phyloP scores from a whole-genome alignment of 2,329 filamentous ascomycete species.

The Dothistroma pini region DNA sequence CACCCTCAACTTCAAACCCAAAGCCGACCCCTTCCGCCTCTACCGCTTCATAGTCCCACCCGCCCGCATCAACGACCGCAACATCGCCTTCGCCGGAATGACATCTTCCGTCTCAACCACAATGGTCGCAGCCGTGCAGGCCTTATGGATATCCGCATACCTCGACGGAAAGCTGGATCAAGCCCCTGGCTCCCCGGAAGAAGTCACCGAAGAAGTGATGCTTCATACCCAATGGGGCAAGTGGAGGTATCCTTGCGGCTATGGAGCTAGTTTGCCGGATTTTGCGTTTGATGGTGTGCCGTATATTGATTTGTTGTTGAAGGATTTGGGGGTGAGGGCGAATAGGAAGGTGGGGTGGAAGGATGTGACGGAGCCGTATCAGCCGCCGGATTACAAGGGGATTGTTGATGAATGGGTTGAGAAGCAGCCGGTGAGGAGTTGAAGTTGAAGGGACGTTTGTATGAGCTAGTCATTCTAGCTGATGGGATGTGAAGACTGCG shows the following conservation, averaged over 20 bases:
- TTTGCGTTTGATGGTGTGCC: constrained; percentile 74
- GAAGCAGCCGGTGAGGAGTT: constrained; percentile 11
- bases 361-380: constrained; percentile 57
- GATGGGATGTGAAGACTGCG: background rate
- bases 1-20: constrained; percentile 24
- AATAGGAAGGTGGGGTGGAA: constrained; percentile 52
- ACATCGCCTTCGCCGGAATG: constrained; percentile 42
- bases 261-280: constrained; percentile 60
- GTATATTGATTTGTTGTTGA: constrained; percentile 66
- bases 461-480: background rate
- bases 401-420: constrained; percentile 53
- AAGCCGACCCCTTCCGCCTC: constrained; percentile 34
- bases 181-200: constrained; percentile 32
- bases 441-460: background rate
- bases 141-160: constrained; percentile 56
- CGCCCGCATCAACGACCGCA: constrained; percentile 30
- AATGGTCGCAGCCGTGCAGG: constrained; percentile 39
- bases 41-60: constrained; percentile 46
- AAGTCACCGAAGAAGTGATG: constrained; percentile 46
- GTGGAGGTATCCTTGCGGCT: constrained; percentile 65
- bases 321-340: constrained; percentile 60
- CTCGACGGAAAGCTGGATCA: constrained; percentile 52
- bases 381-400: constrained; percentile 55
- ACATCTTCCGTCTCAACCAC: constrained; percentile 38
- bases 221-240: constrained; percentile 66